A percentile compares a stretch with the other conserved stretches of the same genome.
Conservation (phyloP, 441 rosid species). For the Iberis amara region DNA sequence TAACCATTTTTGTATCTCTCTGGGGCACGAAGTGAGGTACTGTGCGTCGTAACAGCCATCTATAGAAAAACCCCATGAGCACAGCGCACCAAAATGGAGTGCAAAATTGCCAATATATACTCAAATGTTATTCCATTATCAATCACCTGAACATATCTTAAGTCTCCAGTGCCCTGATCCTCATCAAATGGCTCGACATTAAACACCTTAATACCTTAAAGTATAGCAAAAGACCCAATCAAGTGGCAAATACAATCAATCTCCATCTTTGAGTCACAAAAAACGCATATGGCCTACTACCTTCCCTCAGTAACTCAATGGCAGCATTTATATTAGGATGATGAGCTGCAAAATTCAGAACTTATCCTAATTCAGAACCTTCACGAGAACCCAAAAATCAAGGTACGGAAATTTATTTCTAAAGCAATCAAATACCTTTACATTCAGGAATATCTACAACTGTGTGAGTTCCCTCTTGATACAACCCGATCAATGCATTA, state of each 20-base stretch:
- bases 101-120: not conserved
- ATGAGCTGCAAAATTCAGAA: conserved; percentile 54
- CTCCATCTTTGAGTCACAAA: not conserved
- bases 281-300: conserved; percentile 19
- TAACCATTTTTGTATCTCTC: conserved; percentile 81
- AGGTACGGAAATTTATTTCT: not conserved
- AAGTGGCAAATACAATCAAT: conserved; percentile 2
- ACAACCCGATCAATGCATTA: conserved; percentile 72
- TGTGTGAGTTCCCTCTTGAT: conserved; percentile 80
- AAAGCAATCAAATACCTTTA: conserved; percentile 34
- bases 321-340: conserved; percentile 86
- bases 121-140: not conserved
- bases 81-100: conserved; percentile 9
- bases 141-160: conserved; percentile 85
- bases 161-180: conserved; percentile 76
- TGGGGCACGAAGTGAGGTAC: conserved; percentile 67
- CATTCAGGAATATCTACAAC: conserved; percentile 80
- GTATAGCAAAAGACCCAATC: not conserved
- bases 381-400: not conserved
- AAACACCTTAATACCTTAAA: conserved; percentile 58
- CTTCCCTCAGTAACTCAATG: conserved; percentile 72
- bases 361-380: conserved; percentile 14
- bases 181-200: conserved; percentile 69
- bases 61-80: conserved; percentile 29
- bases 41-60: conserved; percentile 92